A percentile compares a stretch with the other conserved stretches of the same genome.
Evolutionary conservation across 2,329 filamentous ascomycete genomes (phyloP).

Genomic region (Botrytis fragariae): DNA sequence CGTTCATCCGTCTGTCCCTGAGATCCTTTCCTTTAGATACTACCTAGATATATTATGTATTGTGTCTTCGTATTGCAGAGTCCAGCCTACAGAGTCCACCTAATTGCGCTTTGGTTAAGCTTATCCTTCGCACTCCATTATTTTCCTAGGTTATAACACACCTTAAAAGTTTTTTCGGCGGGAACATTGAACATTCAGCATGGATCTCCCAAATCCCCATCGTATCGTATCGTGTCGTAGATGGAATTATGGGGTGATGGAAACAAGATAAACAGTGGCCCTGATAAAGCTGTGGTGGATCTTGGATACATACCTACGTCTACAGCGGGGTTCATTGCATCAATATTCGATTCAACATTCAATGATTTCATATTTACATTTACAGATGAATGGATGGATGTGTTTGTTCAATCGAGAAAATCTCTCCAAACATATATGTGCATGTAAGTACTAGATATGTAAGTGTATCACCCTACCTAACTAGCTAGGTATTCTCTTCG

Average conservation of each 20-base stretch:
- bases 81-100: not conserved
- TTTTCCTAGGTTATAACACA: not conserved
- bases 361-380: not conserved
- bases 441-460: too few species aligned
- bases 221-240: not conserved
- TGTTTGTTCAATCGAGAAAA: not conserved
- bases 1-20: not conserved
- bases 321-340: not conserved
- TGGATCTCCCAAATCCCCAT: not conserved
- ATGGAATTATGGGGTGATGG: not conserved
- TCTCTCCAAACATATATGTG: not conserved
- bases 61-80: not conserved
- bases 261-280: not conserved
- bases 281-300: not conserved
- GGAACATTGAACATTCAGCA: not conserved
- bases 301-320: not conserved
- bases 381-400: not conserved
- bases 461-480: too few species aligned
- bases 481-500: not conserved
- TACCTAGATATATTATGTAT: not conserved
- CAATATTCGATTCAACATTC: not conserved
- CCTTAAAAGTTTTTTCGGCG: not conserved
- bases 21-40: not conserved
- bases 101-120: not conserved
- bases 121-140: not conserved